Base-by-base conservation (phyloP, 2,329 filamentous ascomycete species). In the Aspergillus aculeatus region DNA sequence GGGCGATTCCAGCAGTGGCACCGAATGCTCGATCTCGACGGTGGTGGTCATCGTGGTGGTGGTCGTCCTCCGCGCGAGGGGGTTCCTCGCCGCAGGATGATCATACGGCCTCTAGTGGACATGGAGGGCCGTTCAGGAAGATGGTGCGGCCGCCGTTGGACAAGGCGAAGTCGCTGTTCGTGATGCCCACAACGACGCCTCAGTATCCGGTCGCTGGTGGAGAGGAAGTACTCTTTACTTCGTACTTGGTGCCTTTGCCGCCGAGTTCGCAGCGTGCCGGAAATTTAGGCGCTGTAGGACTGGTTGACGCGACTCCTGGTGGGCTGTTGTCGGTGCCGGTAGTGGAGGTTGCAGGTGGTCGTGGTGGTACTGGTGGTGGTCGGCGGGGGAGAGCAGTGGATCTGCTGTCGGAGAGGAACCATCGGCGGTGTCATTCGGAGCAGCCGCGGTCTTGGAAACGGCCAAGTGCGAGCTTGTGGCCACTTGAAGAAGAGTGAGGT, bases 341-440 rank as follows among this genome's bases (percentile, higher is more conserved):
- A 14, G 24, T 49, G 48, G 61, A 62, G n/a, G 54, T 54, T 14
- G 58, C 50, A 10, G 56, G 51, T 23, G 16, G 35, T 23, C 21
- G 24, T 16, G 54, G 52, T 9, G 26, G 56, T 35, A 54, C 7
- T 32, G 31, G 31, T 41, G 50, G 35, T 53, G 47, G 55, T 54
- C 9, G 57, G 38, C 38, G 38, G n/a, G 38, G 38, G 6, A 9
- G 41, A 3, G 7, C 26, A 16, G 23, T 29, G 29, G 24, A 47
- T n/a, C 56, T 64, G 26, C 24, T 57, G n/a, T 60, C 57, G 4
- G 69, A 68, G 23, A 66, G 69, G 54, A 66, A 69, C 5, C 73
- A 76, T 66, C 66, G 72, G 19, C 68, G 74, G 54, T 73, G 72
- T 56, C 75, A 77, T 63, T 76, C 75, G 12, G 73, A 76, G 55